Evolutionary conservation across 2,329 filamentous ascomycete species (phyloP), one percentile per base, ranked within the genome.

Genomic region (Neofusicoccum ribis): DNA sequence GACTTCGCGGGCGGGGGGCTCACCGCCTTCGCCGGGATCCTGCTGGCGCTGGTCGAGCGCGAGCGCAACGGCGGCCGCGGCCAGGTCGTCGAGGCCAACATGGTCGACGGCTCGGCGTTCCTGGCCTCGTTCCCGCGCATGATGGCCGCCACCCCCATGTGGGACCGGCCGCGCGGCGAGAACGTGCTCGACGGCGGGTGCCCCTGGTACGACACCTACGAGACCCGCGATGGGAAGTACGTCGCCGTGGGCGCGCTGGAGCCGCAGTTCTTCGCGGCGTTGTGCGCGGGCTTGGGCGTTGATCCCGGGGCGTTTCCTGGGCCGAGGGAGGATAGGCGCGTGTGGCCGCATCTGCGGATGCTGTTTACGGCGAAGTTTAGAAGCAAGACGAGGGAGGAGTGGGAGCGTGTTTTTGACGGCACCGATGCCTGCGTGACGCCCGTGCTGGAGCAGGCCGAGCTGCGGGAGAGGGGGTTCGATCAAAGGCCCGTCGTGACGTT

Each of bases 371-470:
- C 74, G 3, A 82, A 80, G 0, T 97, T 98, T 77, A 86, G 83
- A 74, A 77, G 80, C 50, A 92, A 88, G 79, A 90, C 89, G 4
- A 84, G 93, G 39, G 74, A 78, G 0, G 89, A 96, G 75, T 98
- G 94, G 94, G 94, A 97, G 78, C 74, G 67, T 3, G 81, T 96
- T 5, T 98, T 97, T 74, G 91, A 96, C 74, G 91, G 91, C 11
- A 95, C 91, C 0, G 94, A 98, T 79, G 94, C 94, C 1, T 98
- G 94, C 76, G 92, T 90, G 68, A 92, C 91, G n/a, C 94, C 94
- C 0, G 91, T 98, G 1, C 80, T 97, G 47, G 88, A 88, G 39
- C 91, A 92, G 69, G 72, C 70, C 0, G 93, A 97, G 78, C 81
- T 97, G 49, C 86, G 92, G 72, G 69, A 75, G n/a, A 79, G 75